Conservation (phyloP, 805 yeast species). For the Kazachstania martiniae region DNA sequence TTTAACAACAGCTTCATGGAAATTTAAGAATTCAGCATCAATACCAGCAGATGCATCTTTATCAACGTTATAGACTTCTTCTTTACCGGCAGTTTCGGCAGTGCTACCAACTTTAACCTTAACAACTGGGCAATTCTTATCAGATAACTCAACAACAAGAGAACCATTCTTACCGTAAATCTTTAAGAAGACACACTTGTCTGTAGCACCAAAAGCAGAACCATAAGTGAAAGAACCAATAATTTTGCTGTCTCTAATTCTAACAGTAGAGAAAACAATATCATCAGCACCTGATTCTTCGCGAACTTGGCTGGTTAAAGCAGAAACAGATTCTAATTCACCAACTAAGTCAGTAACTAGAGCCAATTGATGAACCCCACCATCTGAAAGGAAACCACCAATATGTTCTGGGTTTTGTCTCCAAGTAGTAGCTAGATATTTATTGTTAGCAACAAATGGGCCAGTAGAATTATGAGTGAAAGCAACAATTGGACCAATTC, state of each 20-base stretch:
- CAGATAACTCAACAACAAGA: slow-evolving; percentile 51
- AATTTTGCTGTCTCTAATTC: slow-evolving; percentile 44
- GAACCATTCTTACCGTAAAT: slow-evolving; percentile 78
- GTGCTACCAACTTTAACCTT: slow-evolving; percentile 25
- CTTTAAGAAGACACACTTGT: slow-evolving; percentile 52
- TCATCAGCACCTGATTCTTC: slow-evolving; percentile 76
- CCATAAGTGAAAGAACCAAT: slow-evolving; percentile 85
- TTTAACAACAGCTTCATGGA: slow-evolving; percentile 47
- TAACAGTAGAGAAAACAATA: slow-evolving; percentile 59
- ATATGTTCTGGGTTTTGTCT: slow-evolving; percentile 83
- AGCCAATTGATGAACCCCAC: slow-evolving; percentile 94
- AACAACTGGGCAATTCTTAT: slow-evolving; percentile 30
- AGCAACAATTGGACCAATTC: slow-evolving; percentile 62
- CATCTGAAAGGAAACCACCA: slow-evolving; percentile 89
- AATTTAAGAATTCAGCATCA: slow-evolving; percentile 42
- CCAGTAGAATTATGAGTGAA: slow-evolving; percentile 71
- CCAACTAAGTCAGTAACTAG: slow-evolving; percentile 77
- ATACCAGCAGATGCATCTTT: slow-evolving; percentile 45
- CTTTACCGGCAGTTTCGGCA: slow-evolving; percentile 19
- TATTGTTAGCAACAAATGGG: slow-evolving; percentile 48
- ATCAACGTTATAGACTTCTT: slow-evolving; percentile 28
- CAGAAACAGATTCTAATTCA: slow-evolving; percentile 56
- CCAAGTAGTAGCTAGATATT: slow-evolving; percentile 69
- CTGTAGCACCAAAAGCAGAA: slow-evolving; percentile 76
- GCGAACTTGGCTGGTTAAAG: slow-evolving; percentile 67